Conservation (phyloP, 352 stramenopile genomes). For the Blastocystis hominis region DNA sequence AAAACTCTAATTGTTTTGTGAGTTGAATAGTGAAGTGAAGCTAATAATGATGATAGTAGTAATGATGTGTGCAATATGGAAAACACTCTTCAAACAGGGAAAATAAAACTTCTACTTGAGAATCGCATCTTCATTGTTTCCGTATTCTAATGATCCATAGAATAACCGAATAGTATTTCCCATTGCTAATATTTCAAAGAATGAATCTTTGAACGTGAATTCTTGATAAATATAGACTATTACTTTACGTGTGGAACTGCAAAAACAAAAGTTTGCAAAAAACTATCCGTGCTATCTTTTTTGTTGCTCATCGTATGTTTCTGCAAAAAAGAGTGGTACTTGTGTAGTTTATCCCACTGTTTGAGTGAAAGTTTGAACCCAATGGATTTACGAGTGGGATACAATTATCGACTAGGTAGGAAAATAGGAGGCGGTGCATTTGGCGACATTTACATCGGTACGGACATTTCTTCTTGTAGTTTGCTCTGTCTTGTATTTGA, state of each 20-base stretch:
- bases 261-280: neutral
- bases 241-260: neutral
- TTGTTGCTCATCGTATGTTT: neutral
- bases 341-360: neutral
- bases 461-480: slow-evolving; percentile 71
- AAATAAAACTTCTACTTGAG: too few relatives aligned
- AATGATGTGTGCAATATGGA: neutral
- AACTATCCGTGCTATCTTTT: neutral
- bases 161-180: too few relatives aligned
- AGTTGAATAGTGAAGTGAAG: neutral
- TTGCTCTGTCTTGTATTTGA: neutral
- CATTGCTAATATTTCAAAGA: too few relatives aligned
- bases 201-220: too few relatives aligned
- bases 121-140: neutral
- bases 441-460: slow-evolving; percentile 98
- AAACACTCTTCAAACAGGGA: too few relatives aligned
- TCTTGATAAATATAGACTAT: neutral
- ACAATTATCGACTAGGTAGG: slow-evolving; percentile 95
- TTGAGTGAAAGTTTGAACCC: neutral
- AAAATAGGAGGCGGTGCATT: slow-evolving; percentile 99
- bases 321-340: too few relatives aligned
- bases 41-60: neutral
- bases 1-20: neutral
- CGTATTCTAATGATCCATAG: too few relatives aligned
- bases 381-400: slow-evolving; percentile 88